These are phyloP conservation scores for Drechslerella dactyloides DNA, from an alignment of 2,329 filamentous ascomycete genomes.

Conservation along the genomic window DNA sequence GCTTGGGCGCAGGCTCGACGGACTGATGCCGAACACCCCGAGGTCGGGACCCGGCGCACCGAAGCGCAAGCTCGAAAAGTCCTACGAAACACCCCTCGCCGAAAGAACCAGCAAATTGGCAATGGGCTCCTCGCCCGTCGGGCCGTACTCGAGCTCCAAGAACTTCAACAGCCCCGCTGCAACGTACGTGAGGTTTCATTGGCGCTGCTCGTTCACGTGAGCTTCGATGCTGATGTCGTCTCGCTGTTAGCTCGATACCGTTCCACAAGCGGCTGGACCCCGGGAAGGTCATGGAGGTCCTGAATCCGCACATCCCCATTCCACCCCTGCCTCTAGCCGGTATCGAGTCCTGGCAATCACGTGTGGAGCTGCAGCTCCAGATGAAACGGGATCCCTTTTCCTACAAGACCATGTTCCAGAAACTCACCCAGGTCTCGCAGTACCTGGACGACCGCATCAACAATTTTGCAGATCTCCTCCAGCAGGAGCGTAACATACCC, in stretches of 20 bases:
- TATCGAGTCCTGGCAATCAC: conserved; percentile 68
- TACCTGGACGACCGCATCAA: conserved; percentile 95
- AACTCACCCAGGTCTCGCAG: conserved; percentile 87
- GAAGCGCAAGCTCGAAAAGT: conserved; percentile 58
- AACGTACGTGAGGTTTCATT: conserved; percentile 57
- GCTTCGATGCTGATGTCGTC: not conserved
- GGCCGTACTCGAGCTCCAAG: conserved; percentile 37
- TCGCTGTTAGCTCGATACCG: conserved; percentile 62
- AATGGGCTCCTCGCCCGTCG: conserved; percentile 50
- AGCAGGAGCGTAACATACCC: conserved; percentile 76
- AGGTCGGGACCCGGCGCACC: conserved; percentile 56
- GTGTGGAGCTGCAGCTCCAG: conserved; percentile 70
- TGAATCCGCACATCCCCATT: conserved; percentile 74
- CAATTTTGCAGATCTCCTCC: conserved; percentile 77
- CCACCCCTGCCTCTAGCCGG: conserved; percentile 70
- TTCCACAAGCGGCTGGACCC: conserved; percentile 80
- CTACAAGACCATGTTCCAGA: conserved; percentile 95
- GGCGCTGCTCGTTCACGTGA: conserved; percentile 45
- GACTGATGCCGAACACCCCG: conserved; percentile 70
- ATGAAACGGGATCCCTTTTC: conserved; percentile 86
- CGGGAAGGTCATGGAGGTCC: conserved; percentile 79
- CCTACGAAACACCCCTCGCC: conserved; percentile 62
- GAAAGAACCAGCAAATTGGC: conserved; percentile 58
- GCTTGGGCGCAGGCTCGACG: conserved; percentile 65
- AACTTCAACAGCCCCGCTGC: conserved; percentile 52